Evolutionary conservation across 495 filamentous ascomycete species (phyloP).

Genomic region (Trichoderma gamsii): DNA sequence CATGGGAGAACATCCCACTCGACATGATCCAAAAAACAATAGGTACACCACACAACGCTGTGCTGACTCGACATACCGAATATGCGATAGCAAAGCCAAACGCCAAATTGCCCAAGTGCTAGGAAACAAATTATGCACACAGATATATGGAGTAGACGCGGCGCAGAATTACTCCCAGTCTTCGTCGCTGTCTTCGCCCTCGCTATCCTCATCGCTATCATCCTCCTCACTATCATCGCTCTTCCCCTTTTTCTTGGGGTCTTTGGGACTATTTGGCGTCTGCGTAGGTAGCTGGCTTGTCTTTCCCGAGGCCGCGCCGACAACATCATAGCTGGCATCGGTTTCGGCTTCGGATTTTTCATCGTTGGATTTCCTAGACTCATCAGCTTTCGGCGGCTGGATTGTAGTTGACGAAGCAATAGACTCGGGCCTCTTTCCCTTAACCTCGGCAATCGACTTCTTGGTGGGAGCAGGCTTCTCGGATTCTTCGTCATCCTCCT

Average conservation of each 20-base stretch:
- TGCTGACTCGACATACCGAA: neutral
- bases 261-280: conserved; percentile 64
- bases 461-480: conserved; percentile 19
- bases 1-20: neutral
- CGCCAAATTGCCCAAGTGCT: conserved; percentile 1
- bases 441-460: conserved; percentile 23
- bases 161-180: conserved; percentile 72
- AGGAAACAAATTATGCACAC: conserved; percentile 7
- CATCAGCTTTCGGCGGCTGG: conserved; percentile 50
- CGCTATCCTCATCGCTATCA: conserved; percentile 29
- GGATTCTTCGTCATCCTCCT: conserved; percentile 12
- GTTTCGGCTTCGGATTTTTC: conserved; percentile 79
- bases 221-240: conserved; percentile 40
- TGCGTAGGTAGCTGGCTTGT: conserved; percentile 65
- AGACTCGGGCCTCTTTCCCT: conserved; percentile 34
- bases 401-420: conserved; percentile 49
- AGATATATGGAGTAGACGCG: conserved; percentile 15
- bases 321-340: conserved; percentile 89
- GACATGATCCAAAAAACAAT: conserved; percentile 18
- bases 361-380: conserved; percentile 76
- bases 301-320: conserved; percentile 66
- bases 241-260: conserved; percentile 41
- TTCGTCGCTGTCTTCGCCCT: conserved; percentile 42
- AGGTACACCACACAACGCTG: conserved; percentile 9
- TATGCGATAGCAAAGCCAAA: neutral